Base-by-base conservation (phyloP, 331 rosid genomes). In the Quercus lobata region DNA sequence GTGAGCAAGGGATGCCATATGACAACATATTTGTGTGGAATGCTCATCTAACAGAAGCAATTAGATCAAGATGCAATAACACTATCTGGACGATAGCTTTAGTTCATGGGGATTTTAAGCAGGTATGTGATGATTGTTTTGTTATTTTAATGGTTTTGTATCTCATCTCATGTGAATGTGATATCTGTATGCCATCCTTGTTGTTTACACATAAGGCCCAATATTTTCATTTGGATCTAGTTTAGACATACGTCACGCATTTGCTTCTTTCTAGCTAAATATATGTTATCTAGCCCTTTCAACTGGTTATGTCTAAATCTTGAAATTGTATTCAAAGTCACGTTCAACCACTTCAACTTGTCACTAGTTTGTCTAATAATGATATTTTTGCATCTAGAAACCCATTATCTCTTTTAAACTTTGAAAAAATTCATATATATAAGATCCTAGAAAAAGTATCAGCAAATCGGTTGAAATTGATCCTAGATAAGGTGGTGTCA, bases 21-120 rank as follows among this genome's bases (percentile, higher is more conserved):
- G 97, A 93, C 76, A 93, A 89, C 79, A 91, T 93, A 58, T 95
- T 95, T 86, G 99, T 95, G 44, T 95, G 99, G 99, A 95, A 95
- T 90, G 94, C 96, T n/a, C 90, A 88, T 84, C 82, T 95, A 77
- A 95, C 99, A 19, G 91, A 86, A 82, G 81, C 98, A 54, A 87
- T 95, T 86, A 88, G 99, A 75, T 89, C 94, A 58, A 92, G 97
- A 81, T 95, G 99, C 88, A 83, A 86, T 83, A 91, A 95, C 80
- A 88, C 93, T 78, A 89, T 86, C 74, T 95, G 99, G 99, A 95
- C 99, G n/a, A 90, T 95, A 81, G 93, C 99, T 60, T 86, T 95
- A 80, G 99, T 95, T 82, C 99, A 95, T 74, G 99, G 99, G 29
- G 89, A 93, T 88, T 95, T 93, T 87, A 90, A 90, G 90, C 99